These are phyloP conservation scores for Pisolithus sp. DNA, from an alignment of 768 basidiomycete genomes.

Conservation along the genomic window DNA sequence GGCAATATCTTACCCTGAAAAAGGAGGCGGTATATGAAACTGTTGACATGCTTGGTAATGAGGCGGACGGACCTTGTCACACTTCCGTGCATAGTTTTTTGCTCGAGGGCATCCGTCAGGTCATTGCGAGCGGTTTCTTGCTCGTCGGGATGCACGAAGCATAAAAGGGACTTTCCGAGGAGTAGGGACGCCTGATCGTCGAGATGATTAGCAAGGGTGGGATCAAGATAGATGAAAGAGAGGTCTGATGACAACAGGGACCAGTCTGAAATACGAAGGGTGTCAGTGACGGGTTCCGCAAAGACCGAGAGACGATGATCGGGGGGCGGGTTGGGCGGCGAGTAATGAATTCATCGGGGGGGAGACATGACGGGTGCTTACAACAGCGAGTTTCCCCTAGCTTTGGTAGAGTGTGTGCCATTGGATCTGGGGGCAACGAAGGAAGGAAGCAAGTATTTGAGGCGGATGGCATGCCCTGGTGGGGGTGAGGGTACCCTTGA, in stretches of 20 bases:
- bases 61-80: conserved; percentile 57
- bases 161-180: conserved; percentile 63
- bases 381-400: conserved; percentile 73
- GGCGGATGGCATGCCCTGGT: conserved; percentile 25
- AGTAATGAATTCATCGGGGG: conserved; percentile 6
- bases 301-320: conserved; percentile 4
- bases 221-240: conserved; percentile 78
- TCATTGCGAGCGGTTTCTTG: conserved; percentile 68
- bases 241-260: conserved; percentile 70
- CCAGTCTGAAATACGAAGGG: conserved; percentile 53
- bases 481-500: conserved; percentile 29
- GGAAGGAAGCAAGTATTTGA: conserved; percentile 22
- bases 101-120: conserved; percentile 66
- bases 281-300: conserved; percentile 17
- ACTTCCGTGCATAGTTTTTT: conserved; percentile 73
- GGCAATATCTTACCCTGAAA: conserved; percentile 69
- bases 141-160: conserved; percentile 83
- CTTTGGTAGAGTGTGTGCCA: conserved; percentile 40
- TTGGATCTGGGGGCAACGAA: conserved; percentile 31
- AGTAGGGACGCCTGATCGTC: conserved; percentile 62
- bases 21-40: conserved; percentile 15
- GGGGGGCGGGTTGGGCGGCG: conserved; percentile 19
- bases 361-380: conserved; percentile 33
- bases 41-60: background rate
- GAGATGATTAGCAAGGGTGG: conserved; percentile 68